Base-by-base conservation (phyloP, 768 basidiomycete genomes). In the Tephrocybe sp. region DNA sequence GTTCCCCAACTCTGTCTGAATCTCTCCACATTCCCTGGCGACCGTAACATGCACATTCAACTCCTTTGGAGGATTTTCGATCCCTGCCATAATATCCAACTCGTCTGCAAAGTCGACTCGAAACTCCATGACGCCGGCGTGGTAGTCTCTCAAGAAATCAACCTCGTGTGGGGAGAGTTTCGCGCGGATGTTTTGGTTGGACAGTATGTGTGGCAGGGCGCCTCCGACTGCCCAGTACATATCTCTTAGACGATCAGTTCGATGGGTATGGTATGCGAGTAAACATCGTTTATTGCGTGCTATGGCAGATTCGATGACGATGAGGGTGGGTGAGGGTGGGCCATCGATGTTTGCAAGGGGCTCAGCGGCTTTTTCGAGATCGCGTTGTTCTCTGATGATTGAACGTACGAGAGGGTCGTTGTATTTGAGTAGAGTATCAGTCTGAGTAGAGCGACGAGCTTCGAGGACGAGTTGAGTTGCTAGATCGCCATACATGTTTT, bases 271-370 rank as follows among this genome's bases (percentile, higher is more conserved):
- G 69, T 98, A 99, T 0, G 92, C 93, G 39, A 98, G 81, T 3
- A 98, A 77, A 65, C 92, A 93, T n/a, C 97, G 87, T 67, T 96
- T 97, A 76, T 98, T 97, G 55, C 94, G 83, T 35, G 85, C 76
- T 59, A 96, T 87, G 33, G 91, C 84, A 7, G 95, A 90, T 68
- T 96, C 92, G 64, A 89, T 85, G 62, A 98, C 82, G 60, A 92
- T 80, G 54, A 95, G 72, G 16, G 84, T 79, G 2, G 82, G 80
- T 16, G 81, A 78, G 44, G 83, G 71, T 33, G 72, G 64, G 45
- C 67, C 61, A 55, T 76, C 77, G 13, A 68, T 59, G 33, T 64
- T 48, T 13, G 67, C 64, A 33, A 77, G 71, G 12, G 73, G 64
- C 52, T 67, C 64, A 39, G 76, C 76, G 14, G 70, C 73, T 48